A percentile compares a stretch with the other conserved stretches of the same genome.
Conservation (phyloP, 768 basidiomycete species). For the Lactifluus subvellereus region DNA sequence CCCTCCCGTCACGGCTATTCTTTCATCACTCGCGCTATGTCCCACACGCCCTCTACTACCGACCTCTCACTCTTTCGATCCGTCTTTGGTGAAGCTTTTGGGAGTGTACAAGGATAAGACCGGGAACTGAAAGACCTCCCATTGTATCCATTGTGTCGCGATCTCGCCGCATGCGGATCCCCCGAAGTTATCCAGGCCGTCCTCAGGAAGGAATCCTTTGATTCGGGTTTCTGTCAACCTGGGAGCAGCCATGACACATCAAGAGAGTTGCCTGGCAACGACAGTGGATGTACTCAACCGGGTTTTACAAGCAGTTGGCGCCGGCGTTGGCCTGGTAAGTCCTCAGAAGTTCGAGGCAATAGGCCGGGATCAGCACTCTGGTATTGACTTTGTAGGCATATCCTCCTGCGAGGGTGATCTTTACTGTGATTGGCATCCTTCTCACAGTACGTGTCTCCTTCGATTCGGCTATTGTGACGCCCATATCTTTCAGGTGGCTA, state of each 20-base stretch:
- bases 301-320: neutral
- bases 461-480: no score
- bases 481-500: neutral
- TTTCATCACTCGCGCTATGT: no score
- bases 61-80: neutral
- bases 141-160: neutral
- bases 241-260: no score
- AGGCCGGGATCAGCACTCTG: neutral
- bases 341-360: neutral
- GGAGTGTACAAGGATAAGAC: neutral
- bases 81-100: neutral
- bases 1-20: no score
- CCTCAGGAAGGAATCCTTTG: neutral
- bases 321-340: neutral
- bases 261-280: neutral
- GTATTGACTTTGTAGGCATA: neutral
- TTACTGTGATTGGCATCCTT: neutral
- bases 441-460: no score
- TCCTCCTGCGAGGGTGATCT: neutral
- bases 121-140: constrained; percentile 1
- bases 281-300: neutral
- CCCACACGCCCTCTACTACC: no score
- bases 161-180: neutral
- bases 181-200: neutral
- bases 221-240: neutral